Base-by-base conservation (phyloP, 2,329 filamentous ascomycete species). In the Fusarium cicatricum region DNA sequence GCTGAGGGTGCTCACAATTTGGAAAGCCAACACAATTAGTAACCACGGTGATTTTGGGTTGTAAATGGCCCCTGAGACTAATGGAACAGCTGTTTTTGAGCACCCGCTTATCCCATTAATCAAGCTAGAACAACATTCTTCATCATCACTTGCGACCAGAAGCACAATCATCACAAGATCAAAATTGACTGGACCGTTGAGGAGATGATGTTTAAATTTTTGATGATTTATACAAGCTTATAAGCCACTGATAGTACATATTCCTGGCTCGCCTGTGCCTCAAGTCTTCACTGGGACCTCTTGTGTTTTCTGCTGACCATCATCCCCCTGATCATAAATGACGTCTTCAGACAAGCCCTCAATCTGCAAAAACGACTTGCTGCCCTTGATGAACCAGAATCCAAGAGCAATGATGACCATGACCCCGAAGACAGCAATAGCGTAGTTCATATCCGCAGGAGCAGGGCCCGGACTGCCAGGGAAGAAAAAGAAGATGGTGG, bases 401-500 rank as follows among this genome's bases (percentile, higher is more conserved):
- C 69, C 72, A 2, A 82, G 29, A 0, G 81, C 72, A 5, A 84
- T 72, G 3, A 82, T 70, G 19, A 84, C 51, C 79, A 84, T 81
- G 6, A 83, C 73, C 0, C 80, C 82, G 62, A 84, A 84, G 0
- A 84, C 81, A 1, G 77, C 81, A 62, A 84, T 83, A 2, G 82
- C 82, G 59, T 78, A 84, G 63, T 84, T 84, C 82, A 84, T 84
- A 56, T 84, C 80, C 5, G 70, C 71, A 0, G 73, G 55, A 0
- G 73, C 61, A 0, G 82, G 82, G 46, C 75, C 75, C 0, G 81
- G 82, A 0, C 55, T 56, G 0, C 70, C 70, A 0, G 81, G 81
- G 60, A 84, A 84, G 61, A 84, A 80, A 74, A 84, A 84, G 64
- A 84, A 83, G 11, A 84, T 73, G 0, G 80, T 81, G 0, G 80